A percentile compares a stretch with the other conserved stretches of the same genome.
phyloP scores from a whole-genome alignment of 495 filamentous ascomycete species.

The Pseudotulostoma volvatum region DNA sequence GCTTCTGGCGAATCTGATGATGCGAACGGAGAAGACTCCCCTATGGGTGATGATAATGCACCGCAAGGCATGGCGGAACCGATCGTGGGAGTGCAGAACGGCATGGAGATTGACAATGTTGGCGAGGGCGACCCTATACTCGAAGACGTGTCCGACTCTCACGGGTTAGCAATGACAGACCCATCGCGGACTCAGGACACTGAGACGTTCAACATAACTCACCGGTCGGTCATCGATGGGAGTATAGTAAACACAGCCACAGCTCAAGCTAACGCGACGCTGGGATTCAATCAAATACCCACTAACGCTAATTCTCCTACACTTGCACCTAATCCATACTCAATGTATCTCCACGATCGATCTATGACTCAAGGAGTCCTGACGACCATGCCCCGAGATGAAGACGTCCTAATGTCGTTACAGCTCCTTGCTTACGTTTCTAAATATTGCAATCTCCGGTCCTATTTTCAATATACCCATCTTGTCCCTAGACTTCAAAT shows the following conservation, averaged over 20 bases:
- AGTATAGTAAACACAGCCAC: conserved; percentile 59
- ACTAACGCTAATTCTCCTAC: conserved; percentile 54
- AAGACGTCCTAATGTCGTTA: conserved; percentile 96
- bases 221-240: conserved; percentile 70
- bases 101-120: conserved; percentile 66
- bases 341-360: conserved; percentile 61
- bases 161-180: conserved; percentile 59
- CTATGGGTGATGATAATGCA: conserved; percentile 46
- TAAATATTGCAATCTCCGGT: conserved; percentile 90
- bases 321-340: conserved; percentile 50
- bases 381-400: conserved; percentile 83
- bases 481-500: conserved; percentile 87
- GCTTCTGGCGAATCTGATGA: conserved; percentile 80
- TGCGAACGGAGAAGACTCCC: conserved; percentile 52
- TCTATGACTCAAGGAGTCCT: conserved; percentile 51
- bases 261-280: conserved; percentile 40
- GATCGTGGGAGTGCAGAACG: conserved; percentile 60
- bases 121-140: conserved; percentile 60
- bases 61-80: conserved; percentile 50
- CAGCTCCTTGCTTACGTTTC: conserved; percentile 95
- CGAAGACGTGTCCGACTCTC: conserved; percentile 53
- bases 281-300: conserved; percentile 64
- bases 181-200: conserved; percentile 69
- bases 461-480: conserved; percentile 90
- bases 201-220: conserved; percentile 93